Percentiles rank a stretch among this genome's conserved stretches.
Conservation (phyloP, 345 rosid species). For the Dimocarpus longan region DNA sequence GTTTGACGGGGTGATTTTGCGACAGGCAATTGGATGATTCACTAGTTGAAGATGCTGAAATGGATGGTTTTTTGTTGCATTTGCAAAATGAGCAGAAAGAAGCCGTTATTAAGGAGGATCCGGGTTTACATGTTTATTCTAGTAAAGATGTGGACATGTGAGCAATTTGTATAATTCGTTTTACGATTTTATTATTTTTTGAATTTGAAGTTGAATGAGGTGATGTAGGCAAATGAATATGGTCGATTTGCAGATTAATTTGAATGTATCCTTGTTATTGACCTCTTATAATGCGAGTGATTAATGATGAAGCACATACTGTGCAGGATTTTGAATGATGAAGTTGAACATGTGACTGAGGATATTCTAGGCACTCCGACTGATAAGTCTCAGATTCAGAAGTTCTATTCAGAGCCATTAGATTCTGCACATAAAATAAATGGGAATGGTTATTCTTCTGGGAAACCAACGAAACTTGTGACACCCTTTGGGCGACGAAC, state of each 20-base stretch:
- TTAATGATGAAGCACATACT: background rate
- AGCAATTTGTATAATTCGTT: conserved; percentile 34
- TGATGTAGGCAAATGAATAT: background rate
- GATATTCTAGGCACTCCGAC: conserved; percentile 63
- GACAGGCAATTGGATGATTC: conserved; percentile 64
- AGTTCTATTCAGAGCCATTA: conserved; percentile 42
- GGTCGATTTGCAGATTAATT: background rate
- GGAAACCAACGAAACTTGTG: conserved; percentile 52
- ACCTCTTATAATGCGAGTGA: background rate
- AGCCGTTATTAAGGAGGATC: conserved; percentile 56
- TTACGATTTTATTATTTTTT: background rate
- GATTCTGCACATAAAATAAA: conserved; percentile 44
- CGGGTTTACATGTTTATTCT: conserved; percentile 73
- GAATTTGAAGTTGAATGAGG: background rate
- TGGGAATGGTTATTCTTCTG: conserved; percentile 64
- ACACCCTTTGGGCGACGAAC: conserved; percentile 81
- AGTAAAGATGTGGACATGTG: conserved; percentile 89
- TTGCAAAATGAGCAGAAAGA: conserved; percentile 81
- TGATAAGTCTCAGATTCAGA: conserved; percentile 42
- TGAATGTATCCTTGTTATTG: background rate
- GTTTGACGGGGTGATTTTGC: conserved; percentile 15
- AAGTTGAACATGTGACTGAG: conserved; percentile 54
- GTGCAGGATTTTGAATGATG: conserved; percentile 66
- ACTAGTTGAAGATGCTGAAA: conserved; percentile 60
- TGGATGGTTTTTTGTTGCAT: conserved; percentile 84